A percentile compares a stretch with the other conserved stretches of the same genome.
Conservation (phyloP, 495 filamentous ascomycete species). For the Penicilliopsis zonata region DNA sequence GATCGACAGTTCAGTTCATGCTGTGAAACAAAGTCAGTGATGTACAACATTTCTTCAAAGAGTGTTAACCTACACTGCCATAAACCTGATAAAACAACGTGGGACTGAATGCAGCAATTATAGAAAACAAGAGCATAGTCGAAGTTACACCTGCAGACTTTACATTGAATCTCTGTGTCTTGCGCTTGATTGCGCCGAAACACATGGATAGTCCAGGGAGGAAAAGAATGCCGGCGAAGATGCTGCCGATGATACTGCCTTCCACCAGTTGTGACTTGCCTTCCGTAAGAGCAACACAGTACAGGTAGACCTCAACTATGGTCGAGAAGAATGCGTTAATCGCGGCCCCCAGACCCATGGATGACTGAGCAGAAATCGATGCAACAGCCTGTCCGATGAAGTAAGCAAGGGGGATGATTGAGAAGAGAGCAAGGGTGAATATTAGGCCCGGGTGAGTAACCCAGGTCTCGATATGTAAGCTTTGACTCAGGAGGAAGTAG, state of each 20-base stretch:
- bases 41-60: constrained; percentile 9
- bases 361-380: constrained; percentile 97
- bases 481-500: constrained; percentile 60
- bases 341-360: constrained; percentile 98
- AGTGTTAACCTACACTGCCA: constrained; percentile 57
- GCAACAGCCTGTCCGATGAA: constrained; percentile 99
- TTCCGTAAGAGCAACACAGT: constrained; percentile 86
- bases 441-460: constrained; percentile 73
- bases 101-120: constrained; percentile 93
- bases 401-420: constrained; percentile 95
- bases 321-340: constrained; percentile 99
- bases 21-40: constrained; percentile 28
- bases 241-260: constrained; percentile 93
- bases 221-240: constrained; percentile 93
- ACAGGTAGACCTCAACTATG: constrained; percentile 94
- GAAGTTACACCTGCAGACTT: constrained; percentile 94
- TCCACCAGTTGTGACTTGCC: constrained; percentile 91
- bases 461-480: constrained; percentile 53
- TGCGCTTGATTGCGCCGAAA: constrained; percentile 93
- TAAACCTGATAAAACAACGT: constrained; percentile 99
- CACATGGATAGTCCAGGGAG: constrained; percentile 98
- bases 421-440: constrained; percentile 74
- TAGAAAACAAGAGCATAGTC: constrained; percentile 95
- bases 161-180: constrained; percentile 97
- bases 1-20: constrained; percentile 86